phyloP scores from a whole-genome alignment of 129 eudicot species.

The Lactuca sativa region DNA sequence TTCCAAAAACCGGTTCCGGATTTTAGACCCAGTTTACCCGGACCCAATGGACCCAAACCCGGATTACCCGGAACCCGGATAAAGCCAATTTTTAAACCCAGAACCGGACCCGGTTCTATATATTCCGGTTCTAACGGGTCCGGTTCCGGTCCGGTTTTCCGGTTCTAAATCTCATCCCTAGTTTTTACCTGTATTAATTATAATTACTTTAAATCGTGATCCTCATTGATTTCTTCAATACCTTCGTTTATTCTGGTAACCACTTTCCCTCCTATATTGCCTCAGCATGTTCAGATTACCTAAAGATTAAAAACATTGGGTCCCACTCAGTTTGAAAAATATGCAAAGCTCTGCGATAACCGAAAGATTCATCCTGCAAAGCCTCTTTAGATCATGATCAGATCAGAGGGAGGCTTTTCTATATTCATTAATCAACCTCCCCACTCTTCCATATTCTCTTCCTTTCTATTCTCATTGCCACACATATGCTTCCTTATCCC shows the following conservation, averaged over 20 bases:
- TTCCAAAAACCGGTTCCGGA: too few species aligned
- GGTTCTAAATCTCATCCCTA: too few species aligned
- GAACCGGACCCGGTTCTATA: too few species aligned
- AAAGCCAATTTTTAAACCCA: too few species aligned
- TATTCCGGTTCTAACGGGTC: too few species aligned
- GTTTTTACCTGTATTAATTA: too few species aligned
- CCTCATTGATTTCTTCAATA: neutral
- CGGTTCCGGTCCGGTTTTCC: too few species aligned
- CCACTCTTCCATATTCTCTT: conserved; percentile 20
- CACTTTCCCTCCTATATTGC: neutral
- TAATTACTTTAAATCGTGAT: too few species aligned
- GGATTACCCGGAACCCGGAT: too few species aligned
- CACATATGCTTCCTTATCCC: conserved; percentile 31
- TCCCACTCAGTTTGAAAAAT: conserved; percentile 9
- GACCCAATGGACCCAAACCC: too few species aligned
- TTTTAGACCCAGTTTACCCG: too few species aligned
- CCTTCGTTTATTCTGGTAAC: neutral
- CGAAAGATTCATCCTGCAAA: conserved; percentile 26
- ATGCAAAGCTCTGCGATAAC: conserved; percentile 3
- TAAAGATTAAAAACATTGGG: neutral
- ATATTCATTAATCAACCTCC: conserved; percentile 20
- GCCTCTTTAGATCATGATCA: conserved; percentile 27
- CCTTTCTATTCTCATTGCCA: conserved; percentile 18
- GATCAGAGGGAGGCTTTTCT: conserved; percentile 14
- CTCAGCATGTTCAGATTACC: neutral